Evolutionary conservation across 1,284 basidiomycete species (phyloP).

Genomic region (Cystobasidiaceae sp.): DNA sequence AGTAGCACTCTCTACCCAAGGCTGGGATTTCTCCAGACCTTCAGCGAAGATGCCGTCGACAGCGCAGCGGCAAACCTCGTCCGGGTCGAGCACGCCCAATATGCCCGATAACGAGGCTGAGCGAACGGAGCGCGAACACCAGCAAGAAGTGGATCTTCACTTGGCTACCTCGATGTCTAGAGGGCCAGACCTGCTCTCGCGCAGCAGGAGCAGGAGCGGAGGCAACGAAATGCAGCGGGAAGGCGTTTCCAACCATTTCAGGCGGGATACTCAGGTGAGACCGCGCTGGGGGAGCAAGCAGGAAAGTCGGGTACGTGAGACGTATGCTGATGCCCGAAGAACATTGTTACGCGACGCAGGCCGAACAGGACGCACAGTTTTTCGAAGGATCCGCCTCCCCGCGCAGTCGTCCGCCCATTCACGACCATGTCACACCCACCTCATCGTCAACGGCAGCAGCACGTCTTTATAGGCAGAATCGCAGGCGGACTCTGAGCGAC

Average conservation of each 20-base stretch:
- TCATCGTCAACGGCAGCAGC: constrained; percentile 24
- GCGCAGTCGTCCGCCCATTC: neutral
- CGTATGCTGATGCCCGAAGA: too few relatives aligned
- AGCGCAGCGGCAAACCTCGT: constrained; percentile 3
- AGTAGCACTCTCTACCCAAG: too few relatives aligned
- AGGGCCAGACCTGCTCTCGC: neutral
- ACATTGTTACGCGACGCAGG: too few relatives aligned
- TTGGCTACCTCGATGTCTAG: constrained; percentile 24
- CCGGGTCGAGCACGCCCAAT: constrained; percentile 27
- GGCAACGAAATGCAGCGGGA: constrained; percentile 9
- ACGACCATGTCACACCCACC: constrained; percentile 10
- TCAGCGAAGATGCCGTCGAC: neutral
- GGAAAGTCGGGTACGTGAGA: too few relatives aligned
- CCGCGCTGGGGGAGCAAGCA: too few relatives aligned
- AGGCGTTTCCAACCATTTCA: neutral
- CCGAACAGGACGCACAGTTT: constrained; percentile 30
- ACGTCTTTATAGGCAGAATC: constrained; percentile 39
- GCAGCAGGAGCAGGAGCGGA: constrained; percentile 20
- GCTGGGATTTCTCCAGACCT: too few relatives aligned
- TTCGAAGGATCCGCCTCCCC: constrained; percentile 30
- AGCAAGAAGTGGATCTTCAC: constrained; percentile 29
- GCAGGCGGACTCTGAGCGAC: constrained; percentile 38
- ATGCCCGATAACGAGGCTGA: constrained; percentile 17
- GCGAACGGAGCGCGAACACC: constrained; percentile 15
- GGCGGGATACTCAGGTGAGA: constrained; percentile 22